Conservation (phyloP, 192 early-diverging fungal genomes). For the Coemansia sp. region DNA sequence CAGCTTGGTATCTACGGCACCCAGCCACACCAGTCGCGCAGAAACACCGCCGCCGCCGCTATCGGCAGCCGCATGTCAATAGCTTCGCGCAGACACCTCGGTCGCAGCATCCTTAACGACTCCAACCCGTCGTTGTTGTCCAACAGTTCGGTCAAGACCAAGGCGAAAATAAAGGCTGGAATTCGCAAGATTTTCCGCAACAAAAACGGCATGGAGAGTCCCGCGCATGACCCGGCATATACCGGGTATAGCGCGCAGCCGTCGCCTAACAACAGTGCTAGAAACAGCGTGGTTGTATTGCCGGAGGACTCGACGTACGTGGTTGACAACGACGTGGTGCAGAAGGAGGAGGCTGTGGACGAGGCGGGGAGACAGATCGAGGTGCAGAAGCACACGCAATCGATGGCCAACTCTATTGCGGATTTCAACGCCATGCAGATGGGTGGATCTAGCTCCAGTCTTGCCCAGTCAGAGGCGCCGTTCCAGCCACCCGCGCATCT, state of each 20-base stretch:
- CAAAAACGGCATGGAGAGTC: constrained; percentile 24
- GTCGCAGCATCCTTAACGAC: constrained; percentile 26
- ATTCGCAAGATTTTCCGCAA: constrained; percentile 52
- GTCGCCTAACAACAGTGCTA: not conserved
- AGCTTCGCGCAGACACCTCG: constrained; percentile 20
- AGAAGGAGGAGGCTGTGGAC: constrained; percentile 25
- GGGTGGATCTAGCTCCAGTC: not conserved
- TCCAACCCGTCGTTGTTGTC: constrained; percentile 37
- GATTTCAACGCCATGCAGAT: not conserved
- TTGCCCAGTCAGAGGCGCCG: not conserved
- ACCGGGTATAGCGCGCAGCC: constrained; percentile 18
- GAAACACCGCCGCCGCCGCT: not conserved
- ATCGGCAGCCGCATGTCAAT: constrained; percentile 30
- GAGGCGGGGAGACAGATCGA: constrained; percentile 31
- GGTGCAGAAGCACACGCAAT: constrained; percentile 31
- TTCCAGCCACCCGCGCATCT: not conserved
- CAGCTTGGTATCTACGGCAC: constrained; percentile 49
- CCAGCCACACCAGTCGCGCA: constrained; percentile 19
- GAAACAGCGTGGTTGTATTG: not conserved
- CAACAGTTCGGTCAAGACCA: constrained; percentile 33
- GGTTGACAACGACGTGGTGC: constrained; percentile 22
- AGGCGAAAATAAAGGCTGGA: constrained; percentile 35
- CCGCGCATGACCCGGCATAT: constrained; percentile 34
- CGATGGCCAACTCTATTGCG: not conserved
- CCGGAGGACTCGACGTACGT: constrained; percentile 16